A percentile compares a stretch with the other conserved stretches of the same genome.
Conservation (phyloP, 164 flowering plant species). For the Vitis amurensis region DNA sequence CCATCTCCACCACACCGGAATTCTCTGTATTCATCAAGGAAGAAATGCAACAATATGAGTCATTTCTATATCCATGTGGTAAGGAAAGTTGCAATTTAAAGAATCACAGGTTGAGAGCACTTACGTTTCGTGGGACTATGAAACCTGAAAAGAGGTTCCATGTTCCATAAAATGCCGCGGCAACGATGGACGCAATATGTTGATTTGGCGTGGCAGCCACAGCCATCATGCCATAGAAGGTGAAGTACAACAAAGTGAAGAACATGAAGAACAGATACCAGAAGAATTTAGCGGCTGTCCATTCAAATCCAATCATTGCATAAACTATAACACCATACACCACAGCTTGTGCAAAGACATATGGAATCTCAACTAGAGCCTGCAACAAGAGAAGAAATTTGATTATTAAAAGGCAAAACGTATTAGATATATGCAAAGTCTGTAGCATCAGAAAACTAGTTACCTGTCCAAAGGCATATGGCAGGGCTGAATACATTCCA, state of each 20-base stretch:
- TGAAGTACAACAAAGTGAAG: conserved; percentile 42
- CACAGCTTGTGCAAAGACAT: conserved; percentile 28
- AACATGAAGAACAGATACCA: conserved; percentile 41
- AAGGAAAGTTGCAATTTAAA: too few species aligned
- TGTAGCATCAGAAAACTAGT: neutral
- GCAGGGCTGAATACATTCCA: conserved; percentile 49
- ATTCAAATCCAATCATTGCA: conserved; percentile 45
- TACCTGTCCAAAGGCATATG: conserved; percentile 50
- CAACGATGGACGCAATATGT: conserved; percentile 23
- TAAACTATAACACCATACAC: conserved; percentile 35
- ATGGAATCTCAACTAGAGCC: conserved; percentile 44
- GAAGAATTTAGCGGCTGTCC: conserved; percentile 37
- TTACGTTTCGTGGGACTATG: conserved; percentile 26
- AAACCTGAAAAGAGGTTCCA: conserved; percentile 34
- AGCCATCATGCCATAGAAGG: conserved; percentile 50
- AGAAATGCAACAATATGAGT: neutral
- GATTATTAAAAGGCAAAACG: too few species aligned
- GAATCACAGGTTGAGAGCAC: conserved; percentile 1
- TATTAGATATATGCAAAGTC: neutral
- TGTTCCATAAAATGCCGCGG: conserved; percentile 31
- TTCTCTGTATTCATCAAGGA: conserved; percentile 23
- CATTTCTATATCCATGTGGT: neutral
- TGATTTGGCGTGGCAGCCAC: conserved; percentile 39
- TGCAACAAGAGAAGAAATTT: conserved; percentile 11
- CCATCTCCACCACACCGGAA: conserved; percentile 43